Conservation (phyloP, 352 stramenopile species). For the Globisporangium sylvaticum region DNA sequence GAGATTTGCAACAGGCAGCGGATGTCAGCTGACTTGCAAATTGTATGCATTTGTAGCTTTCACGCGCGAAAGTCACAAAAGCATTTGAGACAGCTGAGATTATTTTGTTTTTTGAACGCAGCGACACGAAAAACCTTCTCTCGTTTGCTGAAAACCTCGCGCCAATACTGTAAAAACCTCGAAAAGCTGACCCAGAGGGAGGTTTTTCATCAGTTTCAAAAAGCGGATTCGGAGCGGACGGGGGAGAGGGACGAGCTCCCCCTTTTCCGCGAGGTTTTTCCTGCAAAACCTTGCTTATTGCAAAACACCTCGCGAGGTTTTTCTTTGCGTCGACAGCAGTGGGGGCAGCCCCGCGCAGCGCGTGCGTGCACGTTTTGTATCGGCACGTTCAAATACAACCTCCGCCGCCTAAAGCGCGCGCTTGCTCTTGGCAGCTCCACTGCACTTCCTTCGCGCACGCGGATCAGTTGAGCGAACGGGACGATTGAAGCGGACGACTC, state of each 20-base stretch:
- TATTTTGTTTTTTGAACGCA: neutral
- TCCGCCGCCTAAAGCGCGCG: constrained; percentile 8
- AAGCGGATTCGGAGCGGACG: too few species aligned
- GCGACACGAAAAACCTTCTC: neutral
- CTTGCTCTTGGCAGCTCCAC: constrained; percentile 1
- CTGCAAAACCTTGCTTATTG: neutral
- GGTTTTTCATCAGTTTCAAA: too few species aligned
- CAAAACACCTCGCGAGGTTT: too few species aligned
- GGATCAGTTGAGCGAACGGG: neutral
- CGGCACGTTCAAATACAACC: constrained; percentile 10
- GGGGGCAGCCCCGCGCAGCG: too few species aligned
- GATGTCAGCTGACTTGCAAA: neutral
- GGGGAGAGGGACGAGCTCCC: too few species aligned
- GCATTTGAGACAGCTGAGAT: neutral
- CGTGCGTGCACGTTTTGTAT: constrained; percentile 1
- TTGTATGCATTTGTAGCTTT: neutral
- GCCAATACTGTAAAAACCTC: too few species aligned
- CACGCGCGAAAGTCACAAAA: neutral
- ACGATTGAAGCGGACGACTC: neutral
- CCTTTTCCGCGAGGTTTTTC: too few species aligned
- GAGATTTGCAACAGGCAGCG: too few species aligned
- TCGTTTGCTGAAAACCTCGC: neutral
- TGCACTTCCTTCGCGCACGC: constrained; percentile 4
- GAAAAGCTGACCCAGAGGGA: too few species aligned
- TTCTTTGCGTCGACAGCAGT: too few species aligned